Percentiles rank a stretch among this genome's conserved stretches.
phyloP scores from a whole-genome alignment of 1,284 basidiomycete species.

The Pseudozyma tsukubaensis region DNA sequence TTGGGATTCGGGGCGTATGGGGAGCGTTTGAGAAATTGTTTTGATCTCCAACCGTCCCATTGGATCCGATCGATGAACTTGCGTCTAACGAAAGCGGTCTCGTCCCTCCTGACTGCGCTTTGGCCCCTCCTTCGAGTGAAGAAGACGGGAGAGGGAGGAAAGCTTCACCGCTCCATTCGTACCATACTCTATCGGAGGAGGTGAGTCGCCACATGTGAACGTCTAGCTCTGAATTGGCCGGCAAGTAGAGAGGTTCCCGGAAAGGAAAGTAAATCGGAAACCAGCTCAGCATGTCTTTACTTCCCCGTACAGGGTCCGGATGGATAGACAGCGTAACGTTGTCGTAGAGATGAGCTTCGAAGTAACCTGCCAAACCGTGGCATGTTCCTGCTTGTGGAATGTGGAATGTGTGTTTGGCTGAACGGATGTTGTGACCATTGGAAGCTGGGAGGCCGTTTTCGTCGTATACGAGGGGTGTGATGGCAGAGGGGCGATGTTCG shows the following conservation, averaged over 20 bases:
- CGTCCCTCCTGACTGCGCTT: conserved; percentile 5
- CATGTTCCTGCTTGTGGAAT: conserved; percentile 94
- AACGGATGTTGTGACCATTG: conserved; percentile 70
- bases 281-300: conserved; percentile 96
- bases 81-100: conserved; percentile 36
- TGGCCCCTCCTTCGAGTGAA: conserved; percentile 9
- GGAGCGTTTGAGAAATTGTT: conserved; percentile 60
- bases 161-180: conserved; percentile 96
- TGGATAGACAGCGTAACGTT: conserved; percentile 92
- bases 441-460: conserved; percentile 67
- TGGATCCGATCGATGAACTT: conserved; percentile 30
- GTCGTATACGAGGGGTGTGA: conserved; percentile 52
- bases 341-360: conserved; percentile 91
- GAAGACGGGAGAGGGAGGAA: conserved; percentile 75
- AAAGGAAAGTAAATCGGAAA: conserved; percentile 95
- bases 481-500: conserved; percentile 75
- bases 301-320: conserved; percentile 81
- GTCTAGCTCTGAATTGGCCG: conserved; percentile 88
- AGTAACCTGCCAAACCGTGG: conserved; percentile 97
- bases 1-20: conserved; percentile 60
- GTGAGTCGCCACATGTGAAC: conserved; percentile 95
- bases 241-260: conserved; percentile 88
- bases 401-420: conserved; percentile 76
- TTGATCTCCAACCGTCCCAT: conserved; percentile 19
- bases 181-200: conserved; percentile 85